Conservation (phyloP, 768 basidiomycete species). For the Tubosaeta sp. region DNA sequence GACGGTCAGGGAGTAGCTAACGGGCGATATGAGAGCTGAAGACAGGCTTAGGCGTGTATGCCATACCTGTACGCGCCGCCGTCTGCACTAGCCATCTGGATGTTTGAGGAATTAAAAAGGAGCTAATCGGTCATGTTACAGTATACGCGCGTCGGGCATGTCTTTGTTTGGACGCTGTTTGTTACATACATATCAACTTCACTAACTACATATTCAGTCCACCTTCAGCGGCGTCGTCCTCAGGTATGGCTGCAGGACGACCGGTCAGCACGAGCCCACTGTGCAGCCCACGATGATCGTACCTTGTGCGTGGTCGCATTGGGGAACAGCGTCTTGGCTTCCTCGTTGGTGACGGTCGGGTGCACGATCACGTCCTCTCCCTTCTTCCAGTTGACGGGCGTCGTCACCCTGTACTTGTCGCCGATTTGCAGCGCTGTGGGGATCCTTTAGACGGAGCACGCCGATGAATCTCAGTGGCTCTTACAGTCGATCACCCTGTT, state of each 20-base stretch:
- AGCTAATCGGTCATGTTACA: constrained; percentile 7
- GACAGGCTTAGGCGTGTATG: constrained; percentile 15
- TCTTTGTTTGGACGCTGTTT: constrained; percentile 26
- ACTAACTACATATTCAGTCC: constrained; percentile 6
- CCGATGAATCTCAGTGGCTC: constrained; percentile 31
- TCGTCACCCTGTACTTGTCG: constrained; percentile 79
- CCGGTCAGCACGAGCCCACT: neutral
- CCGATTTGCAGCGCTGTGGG: constrained; percentile 77
- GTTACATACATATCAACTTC: constrained; percentile 11
- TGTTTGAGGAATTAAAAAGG: constrained; percentile 19
- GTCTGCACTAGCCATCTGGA: constrained; percentile 71
- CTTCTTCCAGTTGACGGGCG: constrained; percentile 93
- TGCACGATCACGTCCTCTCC: constrained; percentile 95
- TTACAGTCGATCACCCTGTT: constrained; percentile 69
- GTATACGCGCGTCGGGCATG: constrained; percentile 27
- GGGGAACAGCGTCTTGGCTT: constrained; percentile 91
- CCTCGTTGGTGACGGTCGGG: constrained; percentile 75
- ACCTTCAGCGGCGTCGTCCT: constrained; percentile 63
- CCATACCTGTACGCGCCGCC: constrained; percentile 73
- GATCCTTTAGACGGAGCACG: constrained; percentile 22
- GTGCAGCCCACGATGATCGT: constrained; percentile 8
- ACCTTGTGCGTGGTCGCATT: constrained; percentile 77
- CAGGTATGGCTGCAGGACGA: constrained; percentile 67
- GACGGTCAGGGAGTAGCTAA: constrained; percentile 96
- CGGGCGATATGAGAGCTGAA: constrained; percentile 15